Evolutionary conservation across 805 yeast species (phyloP), one percentile per base, ranked within the genome.

Genomic region (Cyberlindnera suaveolens): DNA sequence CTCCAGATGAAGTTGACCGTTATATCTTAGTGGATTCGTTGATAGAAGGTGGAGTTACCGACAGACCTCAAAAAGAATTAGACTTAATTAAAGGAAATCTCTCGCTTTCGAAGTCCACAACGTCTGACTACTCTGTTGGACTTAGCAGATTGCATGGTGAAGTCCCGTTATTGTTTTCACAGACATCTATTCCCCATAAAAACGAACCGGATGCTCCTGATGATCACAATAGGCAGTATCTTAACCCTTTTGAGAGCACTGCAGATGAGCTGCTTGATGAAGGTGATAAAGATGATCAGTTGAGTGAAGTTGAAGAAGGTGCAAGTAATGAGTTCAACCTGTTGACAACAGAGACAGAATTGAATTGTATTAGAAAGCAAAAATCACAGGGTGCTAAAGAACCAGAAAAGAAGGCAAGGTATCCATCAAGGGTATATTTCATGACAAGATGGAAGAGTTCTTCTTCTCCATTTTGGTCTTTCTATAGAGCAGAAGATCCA

Each of bases 401-500:
- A 7, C 33, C n/a, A 13, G 16, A 8, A 32, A 14, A 34, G 33
- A 3, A 33, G 26, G 13, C 23, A 13, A 20, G 11, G 4, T 15
- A 10, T 15, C 34, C 5, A 5, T 34, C 39, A 18, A 17, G 8
- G 20, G 8, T 19, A 7, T 19, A 19, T 7, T 31, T 33, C 23
- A 33, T 16, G 6, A 11, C 11, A 9, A 33, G 16, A 17, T 15
- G 31, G 19, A 36, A 23, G 9, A 13, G 31, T 26, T 9, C 38
- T n/a, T 5, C 38, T n/a, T 47, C 43, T 10, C 43, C 44, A 3
- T 48, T 49, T 31, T 44, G 26, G 36, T 31, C 15, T 17, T 50
- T 53, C 31, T 50, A 50, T 19, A 45, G 42, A 38, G 54, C 52
- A 5, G 51, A 53, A 38, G 41, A 52, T 32, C 40, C 46, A 11